Conservation (phyloP, 805 yeast species). For the Ogataea methanolica region DNA sequence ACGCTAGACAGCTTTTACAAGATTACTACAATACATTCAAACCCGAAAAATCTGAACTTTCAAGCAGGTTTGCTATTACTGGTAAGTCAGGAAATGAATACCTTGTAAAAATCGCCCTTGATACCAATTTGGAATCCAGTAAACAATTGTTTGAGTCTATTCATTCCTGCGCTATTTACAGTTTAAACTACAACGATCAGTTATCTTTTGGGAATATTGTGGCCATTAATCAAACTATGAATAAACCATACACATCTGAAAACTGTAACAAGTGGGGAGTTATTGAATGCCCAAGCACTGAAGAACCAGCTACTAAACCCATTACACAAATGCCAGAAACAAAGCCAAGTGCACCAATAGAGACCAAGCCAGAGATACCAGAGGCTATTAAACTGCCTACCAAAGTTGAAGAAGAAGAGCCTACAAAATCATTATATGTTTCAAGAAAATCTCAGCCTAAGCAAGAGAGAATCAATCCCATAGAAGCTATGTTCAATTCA, state of each 20-base stretch:
- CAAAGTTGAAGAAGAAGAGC: slow-evolving; percentile 15
- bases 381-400: slow-evolving; percentile 12
- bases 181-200: slow-evolving; percentile 16
- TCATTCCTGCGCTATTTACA: slow-evolving; percentile 17
- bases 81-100: slow-evolving; percentile 11
- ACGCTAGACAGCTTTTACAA: slow-evolving; percentile 19
- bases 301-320: neutral
- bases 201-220: slow-evolving; percentile 17
- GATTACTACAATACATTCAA: slow-evolving; percentile 17
- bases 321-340: too few relatives aligned
- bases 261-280: slow-evolving; percentile 23
- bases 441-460: slow-evolving; percentile 5
- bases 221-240: slow-evolving; percentile 11
- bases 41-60: slow-evolving; percentile 8
- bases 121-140: slow-evolving; percentile 10
- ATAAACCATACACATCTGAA: slow-evolving; percentile 11
- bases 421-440: slow-evolving; percentile 8
- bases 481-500: neutral
- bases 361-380: neutral
- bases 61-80: slow-evolving; percentile 10
- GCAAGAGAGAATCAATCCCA: neutral
- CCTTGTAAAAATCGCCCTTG: slow-evolving; percentile 10
- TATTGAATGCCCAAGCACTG: slow-evolving; percentile 14
- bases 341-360: too few relatives aligned
- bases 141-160: slow-evolving; percentile 14